Conservation (phyloP, 2,329 filamentous ascomycete genomes). For the Fonsecaea multimorphosa region DNA sequence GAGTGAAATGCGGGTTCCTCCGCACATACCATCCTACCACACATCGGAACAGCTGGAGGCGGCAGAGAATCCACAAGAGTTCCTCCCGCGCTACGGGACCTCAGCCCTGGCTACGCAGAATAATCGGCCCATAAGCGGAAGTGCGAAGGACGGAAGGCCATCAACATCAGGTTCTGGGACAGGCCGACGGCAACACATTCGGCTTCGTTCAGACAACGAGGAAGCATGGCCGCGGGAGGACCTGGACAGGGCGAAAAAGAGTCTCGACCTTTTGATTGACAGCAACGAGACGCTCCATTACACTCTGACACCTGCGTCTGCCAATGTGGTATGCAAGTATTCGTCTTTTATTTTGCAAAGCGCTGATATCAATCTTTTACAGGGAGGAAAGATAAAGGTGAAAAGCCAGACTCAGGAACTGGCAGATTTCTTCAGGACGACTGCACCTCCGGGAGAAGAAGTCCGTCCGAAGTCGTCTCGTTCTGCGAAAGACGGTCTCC, state of each 20-base stretch:
- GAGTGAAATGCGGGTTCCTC: slow-evolving; percentile 22
- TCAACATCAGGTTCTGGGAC: slow-evolving; percentile 32
- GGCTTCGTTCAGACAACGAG: slow-evolving; percentile 36
- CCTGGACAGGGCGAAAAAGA: slow-evolving; percentile 62
- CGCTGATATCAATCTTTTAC: slow-evolving; percentile 7
- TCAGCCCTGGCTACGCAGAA: slow-evolving; percentile 18
- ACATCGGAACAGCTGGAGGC: slow-evolving; percentile 6
- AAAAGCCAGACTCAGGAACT: slow-evolving; percentile 44
- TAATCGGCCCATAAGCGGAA: slow-evolving; percentile 31
- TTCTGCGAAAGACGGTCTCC: slow-evolving; percentile 35
- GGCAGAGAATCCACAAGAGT: slow-evolving; percentile 13
- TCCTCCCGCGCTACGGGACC: slow-evolving; percentile 23
- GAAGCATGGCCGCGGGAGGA: slow-evolving; percentile 37
- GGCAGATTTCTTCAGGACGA: slow-evolving; percentile 48
- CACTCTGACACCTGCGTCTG: slow-evolving; percentile 78
- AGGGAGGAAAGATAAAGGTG: slow-evolving; percentile 42
- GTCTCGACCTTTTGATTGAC: slow-evolving; percentile 80
- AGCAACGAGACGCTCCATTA: slow-evolving; percentile 84
- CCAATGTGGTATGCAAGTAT: slow-evolving; percentile 70
- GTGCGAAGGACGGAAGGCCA: slow-evolving; percentile 30
- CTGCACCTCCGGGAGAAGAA: slow-evolving; percentile 43
- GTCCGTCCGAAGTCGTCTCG: slow-evolving; percentile 30
- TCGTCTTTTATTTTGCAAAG: slow-evolving; percentile 18
- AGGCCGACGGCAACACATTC: slow-evolving; percentile 34
- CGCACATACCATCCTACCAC: slow-evolving; percentile 21